These are phyloP conservation scores for Kandelia obovata DNA, from an alignment of 345 rosid species.

Conservation along the genomic window DNA sequence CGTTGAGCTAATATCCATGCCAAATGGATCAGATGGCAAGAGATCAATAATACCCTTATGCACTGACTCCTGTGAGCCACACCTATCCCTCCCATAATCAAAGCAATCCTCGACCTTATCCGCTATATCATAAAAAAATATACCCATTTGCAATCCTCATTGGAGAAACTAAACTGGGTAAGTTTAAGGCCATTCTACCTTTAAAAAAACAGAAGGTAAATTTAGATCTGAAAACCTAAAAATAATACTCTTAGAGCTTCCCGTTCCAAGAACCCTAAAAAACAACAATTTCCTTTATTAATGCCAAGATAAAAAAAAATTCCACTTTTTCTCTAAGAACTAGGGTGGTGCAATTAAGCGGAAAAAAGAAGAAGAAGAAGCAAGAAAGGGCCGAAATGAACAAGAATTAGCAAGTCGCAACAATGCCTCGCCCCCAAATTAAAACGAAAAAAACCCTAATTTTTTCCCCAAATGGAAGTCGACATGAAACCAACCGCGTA, in stretches of 20 bases:
- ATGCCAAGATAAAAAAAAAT: not conserved
- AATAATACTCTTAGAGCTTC: slow-evolving; percentile 17
- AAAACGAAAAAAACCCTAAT: too few species aligned
- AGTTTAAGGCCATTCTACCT: slow-evolving; percentile 70
- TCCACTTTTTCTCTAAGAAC: not conserved
- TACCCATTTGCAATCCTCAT: slow-evolving; percentile 67
- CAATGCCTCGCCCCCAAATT: not conserved
- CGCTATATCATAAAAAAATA: slow-evolving; percentile 43
- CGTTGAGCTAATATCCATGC: slow-evolving; percentile 75
- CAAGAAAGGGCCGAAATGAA: not conserved
- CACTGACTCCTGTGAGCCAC: slow-evolving; percentile 60
- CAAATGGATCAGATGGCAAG: slow-evolving; percentile 93
- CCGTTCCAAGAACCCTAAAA: slow-evolving; percentile 5
- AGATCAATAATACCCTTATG: slow-evolving; percentile 76
- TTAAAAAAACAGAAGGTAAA: not conserved
- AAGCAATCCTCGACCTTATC: slow-evolving; percentile 55
- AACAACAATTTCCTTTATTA: not conserved
- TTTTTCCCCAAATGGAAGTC: slow-evolving; percentile 11
- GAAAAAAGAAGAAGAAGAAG: not conserved
- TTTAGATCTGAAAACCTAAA: not conserved
- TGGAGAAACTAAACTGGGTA: slow-evolving; percentile 59
- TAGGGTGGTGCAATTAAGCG: not conserved
- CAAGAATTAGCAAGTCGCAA: not conserved
- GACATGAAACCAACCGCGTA: slow-evolving; percentile 4
- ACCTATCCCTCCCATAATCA: slow-evolving; percentile 52